Evolutionary conservation across 2,329 filamentous ascomycete genomes (phyloP), one percentile per base, ranked within the genome.

Genomic region (Exophiala viscosa): DNA sequence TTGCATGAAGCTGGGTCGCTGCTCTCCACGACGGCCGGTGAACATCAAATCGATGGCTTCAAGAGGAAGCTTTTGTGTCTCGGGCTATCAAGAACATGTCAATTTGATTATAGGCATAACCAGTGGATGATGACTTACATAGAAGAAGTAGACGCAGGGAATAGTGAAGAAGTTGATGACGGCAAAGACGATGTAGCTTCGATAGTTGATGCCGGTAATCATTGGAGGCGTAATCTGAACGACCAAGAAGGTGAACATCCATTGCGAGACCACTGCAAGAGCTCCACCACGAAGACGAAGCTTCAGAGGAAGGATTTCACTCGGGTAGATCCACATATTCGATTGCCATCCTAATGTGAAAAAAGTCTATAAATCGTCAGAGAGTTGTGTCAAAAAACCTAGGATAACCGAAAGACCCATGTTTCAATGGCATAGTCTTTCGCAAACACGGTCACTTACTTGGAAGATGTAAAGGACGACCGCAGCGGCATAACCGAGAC

Each of bases 211-310:
- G 3, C 35, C 34, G 2, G 31, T 40, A 17, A 39, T 41, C 42
- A 40, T 17, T 4, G 32, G 18, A 46, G 57, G 57, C 0, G 82
- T 84, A 45, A 86, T 80, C 77, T 85, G 83, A 45, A 86, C 83
- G 18, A 86, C 80, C 64, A 85, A 71, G 67, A 85, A 85, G 67
- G 83, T 82, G 67, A 77, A 79, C 13, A 79, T 70, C 80, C 80
- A 83, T 67, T 83, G 83, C 5, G 65, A 65, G 1, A 65, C 66
- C 0, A 66, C 68, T 2, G 68, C 71, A 35, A 76, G 69, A 0
- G 74, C 70, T 48, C 70, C 67, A 54, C 69, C 71, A 9, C 66
- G 64, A 4, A 69, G 67, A 3, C 73, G 65, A 3, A 73, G 84
- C 55, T 76, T 74, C 34, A 70, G 65, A 6, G 73, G 73, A 51